Conservation (phyloP, 352 stramenopile genomes). For the Saprolegnia diclina region DNA sequence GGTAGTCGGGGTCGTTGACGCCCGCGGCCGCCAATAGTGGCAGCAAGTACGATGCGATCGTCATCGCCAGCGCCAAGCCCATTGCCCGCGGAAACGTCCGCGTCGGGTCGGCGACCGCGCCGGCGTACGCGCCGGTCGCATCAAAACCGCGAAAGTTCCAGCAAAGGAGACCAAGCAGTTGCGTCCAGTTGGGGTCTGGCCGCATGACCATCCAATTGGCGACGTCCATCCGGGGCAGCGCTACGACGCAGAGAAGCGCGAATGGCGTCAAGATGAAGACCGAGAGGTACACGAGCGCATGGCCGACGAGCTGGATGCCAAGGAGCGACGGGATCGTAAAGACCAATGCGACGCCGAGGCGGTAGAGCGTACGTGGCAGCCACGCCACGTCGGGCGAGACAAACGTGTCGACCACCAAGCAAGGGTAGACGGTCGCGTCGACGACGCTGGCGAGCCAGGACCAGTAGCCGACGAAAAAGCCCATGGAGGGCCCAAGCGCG, state of each 20-base stretch:
- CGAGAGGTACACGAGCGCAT: slow-evolving; percentile 76
- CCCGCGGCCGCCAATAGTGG: slow-evolving; percentile 87
- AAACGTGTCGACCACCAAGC: slow-evolving; percentile 62
- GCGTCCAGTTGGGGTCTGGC: slow-evolving; percentile 63
- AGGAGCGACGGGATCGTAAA: slow-evolving; percentile 70
- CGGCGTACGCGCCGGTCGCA: slow-evolving; percentile 85
- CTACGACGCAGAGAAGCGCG: slow-evolving; percentile 69
- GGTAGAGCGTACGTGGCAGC: not conserved
- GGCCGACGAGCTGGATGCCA: slow-evolving; percentile 85
- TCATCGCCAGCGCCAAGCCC: slow-evolving; percentile 72
- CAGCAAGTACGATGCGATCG: slow-evolving; percentile 84
- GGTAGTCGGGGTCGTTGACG: slow-evolving; percentile 70
- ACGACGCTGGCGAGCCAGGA: slow-evolving; percentile 74
- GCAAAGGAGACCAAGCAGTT: slow-evolving; percentile 92
- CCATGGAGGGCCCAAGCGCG: slow-evolving; percentile 65
- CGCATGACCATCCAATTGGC: slow-evolving; percentile 63
- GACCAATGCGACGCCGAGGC: slow-evolving; percentile 26
- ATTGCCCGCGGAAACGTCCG: slow-evolving; percentile 85
- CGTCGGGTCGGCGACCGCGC: slow-evolving; percentile 83
- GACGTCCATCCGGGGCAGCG: slow-evolving; percentile 51
- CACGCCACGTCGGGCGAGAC: slow-evolving; percentile 28
- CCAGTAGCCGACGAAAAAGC: slow-evolving; percentile 81
- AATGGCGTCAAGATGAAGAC: slow-evolving; percentile 90
- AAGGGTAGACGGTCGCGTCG: slow-evolving; percentile 78
- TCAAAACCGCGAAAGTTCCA: slow-evolving; percentile 97